Base-by-base conservation (phyloP, 2,329 filamentous ascomycete species). In the Penicillium rolfsii region DNA sequence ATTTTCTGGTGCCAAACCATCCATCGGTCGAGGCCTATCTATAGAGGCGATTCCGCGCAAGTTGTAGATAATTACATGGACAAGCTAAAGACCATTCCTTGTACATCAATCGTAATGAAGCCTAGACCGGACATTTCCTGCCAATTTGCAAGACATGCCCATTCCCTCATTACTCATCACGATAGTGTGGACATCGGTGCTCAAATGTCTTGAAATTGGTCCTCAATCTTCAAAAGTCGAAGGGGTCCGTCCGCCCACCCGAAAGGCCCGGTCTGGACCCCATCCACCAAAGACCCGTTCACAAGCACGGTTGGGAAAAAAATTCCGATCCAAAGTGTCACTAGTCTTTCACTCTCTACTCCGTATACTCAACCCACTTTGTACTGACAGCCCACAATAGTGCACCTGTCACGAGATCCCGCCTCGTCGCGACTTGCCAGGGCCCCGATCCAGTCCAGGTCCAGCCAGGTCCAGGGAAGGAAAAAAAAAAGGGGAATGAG, bases 391-490 rank as follows among this genome's bases (percentile, higher is more conserved):
- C 7, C 45, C 8, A 35, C n/a, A 50, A 11, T 11, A 12, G 22
- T n/a, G n/a, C 30, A 35, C 28, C 28, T 35, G 53, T 62, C 52
- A 48, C 41, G 19, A 40, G 36, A 50, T 53, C 40, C 41, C n/a
- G 35, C 28, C 49, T 35, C 36, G 14, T 54, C 36, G 43, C 12
- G 24, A 16, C 43, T n/a, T 14, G 12, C 38, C 56, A 56, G 52
- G 52, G 56, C 55, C 56, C 55, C 33, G 45, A 7, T 30, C 28
- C 28, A 30, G 28, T 30, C 28, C 30, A 33, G 30, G 30, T 33
- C 30, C 30, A 33, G 30, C 30, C 30, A 33, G 30, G 30, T 33
- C n/a, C n/a, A 22, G 19, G 40, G 45, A 48, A 56, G 59, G 5
- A 38, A 16, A 16, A 40, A n/a, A 38, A 16, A 16, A 40, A n/a